Evolutionary conservation across 1,284 basidiomycete species (phyloP), one percentile per base, ranked within the genome.

Genomic region (Trichosporon coremiiforme): DNA sequence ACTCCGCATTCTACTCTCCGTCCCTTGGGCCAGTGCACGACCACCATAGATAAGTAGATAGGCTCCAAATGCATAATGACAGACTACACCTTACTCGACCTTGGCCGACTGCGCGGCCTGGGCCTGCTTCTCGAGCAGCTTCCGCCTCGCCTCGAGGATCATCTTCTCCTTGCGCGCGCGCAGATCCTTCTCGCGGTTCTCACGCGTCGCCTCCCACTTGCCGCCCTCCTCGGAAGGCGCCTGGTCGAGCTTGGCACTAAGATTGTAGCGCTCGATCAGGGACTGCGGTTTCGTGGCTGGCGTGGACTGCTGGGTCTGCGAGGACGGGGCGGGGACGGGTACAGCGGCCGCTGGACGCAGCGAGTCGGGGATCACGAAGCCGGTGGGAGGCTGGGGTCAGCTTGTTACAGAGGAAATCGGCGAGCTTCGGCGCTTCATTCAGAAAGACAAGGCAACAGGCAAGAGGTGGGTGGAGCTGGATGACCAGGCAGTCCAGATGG

Each of bases 91-190:
- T 68, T 70, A 73, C 63, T 73, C 73, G 13, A 64, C 36, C 69
- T 72, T 70, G 22, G 63, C 72, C 7, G 70, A 69, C 17, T 63
- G 9, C 62, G 33, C 68, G 5, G 53, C 47, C 31, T 50, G 53
- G 68, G 63, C 38, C 70, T 81, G 73, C 72, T 77, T 79, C 70
- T 79, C 80, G 68, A 82, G 64, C 75, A 82, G 66, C 12, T 62
- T 81, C 78, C 76, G 69, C 65, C 80, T 76, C 12, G 82, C 82
- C 67, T 82, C 80, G 36, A 82, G 72, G 29, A 82, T 77, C 79
- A 83, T 81, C 69, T 76, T 71, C 73, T 82, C 82, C 70, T 83
- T 82, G 66, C 82, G 71, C 68, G 80, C 76, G 68, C 74, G 75
- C 71, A 83, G 68, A 9, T 77, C 79, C 20, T 66, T 45, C 74